Evolutionary conservation across 2,329 filamentous ascomycete genomes (phyloP), one percentile per base, ranked within the genome.

Genomic region (Botrytis hyacinthi): DNA sequence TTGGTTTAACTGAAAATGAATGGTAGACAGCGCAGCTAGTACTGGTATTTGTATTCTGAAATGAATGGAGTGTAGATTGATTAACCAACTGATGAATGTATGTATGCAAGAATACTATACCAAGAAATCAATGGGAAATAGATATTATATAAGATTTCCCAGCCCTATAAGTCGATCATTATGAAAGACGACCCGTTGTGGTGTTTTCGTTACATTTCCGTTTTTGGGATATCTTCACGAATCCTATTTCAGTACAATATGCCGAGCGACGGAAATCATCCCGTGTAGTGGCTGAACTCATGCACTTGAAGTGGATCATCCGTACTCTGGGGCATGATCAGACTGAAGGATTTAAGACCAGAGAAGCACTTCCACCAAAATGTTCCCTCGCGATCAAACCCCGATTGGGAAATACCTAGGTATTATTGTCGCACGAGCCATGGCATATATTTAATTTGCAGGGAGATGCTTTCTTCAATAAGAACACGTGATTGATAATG

Each of bases 221-320:
- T 65, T 65, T 42, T 51, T 63, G 22, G 69, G 57, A 61, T 12
- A n/a, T 51, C 42, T 63, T 37, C 29, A 71, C n/a, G 69, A 26
- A 57, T 57, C n/a, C n/a, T 18, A 29, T 18, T 29, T 18, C 22
- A 12, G 32, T n/a, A 16, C 42, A 18, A 51, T 22, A 40, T 51
- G 69, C 20, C 29, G 9, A 37, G 26, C 12, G 22, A 14, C 59
- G n/a, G 35, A 57, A 59, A 32, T n/a, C 32, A n/a, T 70, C 29
- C 48, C n/a, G 29, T 65, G 29, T 65, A 22, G 10, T 44, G 61
- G 61, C 40, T 65, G 35, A 32, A 29, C 35, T 29, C 22, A 71
- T n/a, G 44, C 66, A 68, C 37, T 51, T 35, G n/a, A 16, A 9
- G 26, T 71, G 20, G 59, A 71, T 65, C 69, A 26, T 54, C 29